A percentile compares a stretch with the other conserved stretches of the same genome.
phyloP scores from a whole-genome alignment of 2,329 filamentous ascomycete species.

The Fusarium sp. region DNA sequence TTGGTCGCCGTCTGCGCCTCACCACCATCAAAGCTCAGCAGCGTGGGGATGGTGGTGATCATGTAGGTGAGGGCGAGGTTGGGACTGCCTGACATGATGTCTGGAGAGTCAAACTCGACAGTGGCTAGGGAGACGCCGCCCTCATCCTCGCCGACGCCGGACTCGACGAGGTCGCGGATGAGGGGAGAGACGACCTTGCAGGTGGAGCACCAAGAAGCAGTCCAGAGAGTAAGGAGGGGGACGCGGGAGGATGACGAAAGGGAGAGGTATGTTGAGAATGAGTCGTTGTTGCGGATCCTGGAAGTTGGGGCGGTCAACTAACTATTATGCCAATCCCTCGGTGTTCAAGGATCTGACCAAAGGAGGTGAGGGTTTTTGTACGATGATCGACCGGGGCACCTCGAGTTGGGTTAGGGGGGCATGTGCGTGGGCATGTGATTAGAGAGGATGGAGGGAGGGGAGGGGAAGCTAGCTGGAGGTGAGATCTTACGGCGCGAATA shows the following conservation, averaged over 20 bases:
- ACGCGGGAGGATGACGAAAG: constrained; percentile 67
- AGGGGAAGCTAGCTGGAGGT: not conserved
- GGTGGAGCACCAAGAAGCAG: constrained; percentile 70
- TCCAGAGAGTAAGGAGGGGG: constrained; percentile 75
- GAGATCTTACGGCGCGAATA: constrained; percentile 54
- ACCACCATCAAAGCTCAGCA: constrained; percentile 71
- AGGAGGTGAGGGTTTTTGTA: constrained; percentile 17
- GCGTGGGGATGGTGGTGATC: constrained; percentile 71
- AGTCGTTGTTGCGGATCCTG: constrained; percentile 69
- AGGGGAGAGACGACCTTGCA: constrained; percentile 68
- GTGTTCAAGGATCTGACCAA: constrained; percentile 11
- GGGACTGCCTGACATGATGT: constrained; percentile 64
- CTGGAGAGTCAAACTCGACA: constrained; percentile 72
- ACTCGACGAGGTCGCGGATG: constrained; percentile 63
- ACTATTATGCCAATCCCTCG: not conserved
- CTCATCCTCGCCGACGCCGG: constrained; percentile 68
- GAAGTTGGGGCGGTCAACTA: constrained; percentile 26
- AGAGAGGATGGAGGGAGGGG: not conserved
- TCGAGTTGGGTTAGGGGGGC: constrained; percentile 10
- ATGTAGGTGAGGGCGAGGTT: constrained; percentile 68
- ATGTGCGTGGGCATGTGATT: constrained; percentile 33
- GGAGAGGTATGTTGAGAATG: constrained; percentile 70
- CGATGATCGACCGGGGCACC: constrained; percentile 43
- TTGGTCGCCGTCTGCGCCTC: constrained; percentile 67
- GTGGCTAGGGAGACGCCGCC: constrained; percentile 70